Evolutionary conservation across 2,329 filamentous ascomycete species (phyloP).

Genomic region (Alternaria longipes): DNA sequence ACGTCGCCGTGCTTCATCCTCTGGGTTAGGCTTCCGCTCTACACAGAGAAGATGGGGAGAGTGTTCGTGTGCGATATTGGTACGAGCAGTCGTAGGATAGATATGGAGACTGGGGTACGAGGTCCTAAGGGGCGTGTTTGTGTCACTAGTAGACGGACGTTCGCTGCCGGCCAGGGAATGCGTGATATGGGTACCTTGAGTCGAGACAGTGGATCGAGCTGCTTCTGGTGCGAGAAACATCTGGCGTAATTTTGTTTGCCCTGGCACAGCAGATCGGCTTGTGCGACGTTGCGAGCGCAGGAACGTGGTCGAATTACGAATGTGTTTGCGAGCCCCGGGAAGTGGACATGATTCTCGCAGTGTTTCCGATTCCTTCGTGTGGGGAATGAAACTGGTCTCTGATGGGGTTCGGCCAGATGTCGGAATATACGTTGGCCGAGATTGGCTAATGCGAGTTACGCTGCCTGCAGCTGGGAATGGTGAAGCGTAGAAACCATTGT

Average conservation of each 20-base stretch:
- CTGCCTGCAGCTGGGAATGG: constrained; percentile 34
- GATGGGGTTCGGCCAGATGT: constrained; percentile 35
- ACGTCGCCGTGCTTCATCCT: constrained; percentile 39
- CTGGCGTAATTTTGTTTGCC: constrained; percentile 46
- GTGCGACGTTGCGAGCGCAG: constrained; percentile 25
- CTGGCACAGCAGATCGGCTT: constrained; percentile 43
- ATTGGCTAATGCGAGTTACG: constrained; percentile 31
- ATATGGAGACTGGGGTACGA: constrained; percentile 28
- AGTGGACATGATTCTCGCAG: constrained; percentile 22
- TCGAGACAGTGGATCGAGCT: constrained; percentile 29
- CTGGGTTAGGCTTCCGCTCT: constrained; percentile 31
- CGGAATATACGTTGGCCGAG: background rate
- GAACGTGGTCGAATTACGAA: constrained; percentile 30
- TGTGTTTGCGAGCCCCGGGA: constrained; percentile 20
- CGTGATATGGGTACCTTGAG: constrained; percentile 31
- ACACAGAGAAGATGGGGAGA: constrained; percentile 46
- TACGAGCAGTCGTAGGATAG: constrained; percentile 17
- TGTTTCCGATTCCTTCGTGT: constrained; percentile 21
- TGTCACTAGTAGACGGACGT: constrained; percentile 46
- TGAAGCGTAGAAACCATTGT: constrained; percentile 34
- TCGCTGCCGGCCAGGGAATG: constrained; percentile 32
- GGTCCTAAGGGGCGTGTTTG: constrained; percentile 36
- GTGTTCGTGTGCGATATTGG: constrained; percentile 27
- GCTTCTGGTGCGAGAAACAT: constrained; percentile 45
- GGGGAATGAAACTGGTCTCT: constrained; percentile 32